These are phyloP conservation scores for Rugonectria rugulosa DNA, from an alignment of 2,329 filamentous ascomycete species.

Conservation along the genomic window DNA sequence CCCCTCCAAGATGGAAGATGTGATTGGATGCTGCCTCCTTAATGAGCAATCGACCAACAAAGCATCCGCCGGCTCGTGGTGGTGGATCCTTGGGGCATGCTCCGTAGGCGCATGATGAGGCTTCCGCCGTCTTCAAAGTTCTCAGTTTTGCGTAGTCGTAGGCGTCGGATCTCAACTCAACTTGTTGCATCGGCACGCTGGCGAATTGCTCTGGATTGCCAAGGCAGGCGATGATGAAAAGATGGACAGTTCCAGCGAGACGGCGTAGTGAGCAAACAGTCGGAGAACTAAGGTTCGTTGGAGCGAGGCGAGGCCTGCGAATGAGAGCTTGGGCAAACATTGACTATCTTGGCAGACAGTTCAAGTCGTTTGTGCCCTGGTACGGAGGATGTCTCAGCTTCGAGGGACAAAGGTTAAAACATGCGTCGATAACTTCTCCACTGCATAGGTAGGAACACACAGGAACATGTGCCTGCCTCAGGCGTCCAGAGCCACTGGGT, in stretches of 20 bases:
- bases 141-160: no score
- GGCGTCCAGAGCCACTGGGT: not conserved
- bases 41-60: constrained; percentile 32
- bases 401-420: no score
- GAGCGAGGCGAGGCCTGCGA: not conserved
- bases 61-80: constrained; percentile 34
- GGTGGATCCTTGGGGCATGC: constrained; percentile 22
- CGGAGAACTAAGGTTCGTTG: not conserved
- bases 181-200: not conserved
- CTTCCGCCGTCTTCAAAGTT: not conserved
- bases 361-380: no score
- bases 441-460: no score
- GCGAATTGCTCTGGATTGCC: not conserved
- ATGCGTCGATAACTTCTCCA: no score
- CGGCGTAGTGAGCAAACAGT: not conserved
- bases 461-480: not conserved
- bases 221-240: not conserved
- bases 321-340: not conserved
- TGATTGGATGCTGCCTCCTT: constrained; percentile 35
- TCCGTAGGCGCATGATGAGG: not conserved
- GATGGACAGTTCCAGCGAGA: not conserved
- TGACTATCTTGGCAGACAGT: not conserved
- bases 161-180: no score
- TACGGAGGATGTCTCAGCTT: no score
- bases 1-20: constrained; percentile 12